Evolutionary conservation across 108 stramenopile genomes (phyloP).

Genomic region (Stephanodiscus triporus): DNA sequence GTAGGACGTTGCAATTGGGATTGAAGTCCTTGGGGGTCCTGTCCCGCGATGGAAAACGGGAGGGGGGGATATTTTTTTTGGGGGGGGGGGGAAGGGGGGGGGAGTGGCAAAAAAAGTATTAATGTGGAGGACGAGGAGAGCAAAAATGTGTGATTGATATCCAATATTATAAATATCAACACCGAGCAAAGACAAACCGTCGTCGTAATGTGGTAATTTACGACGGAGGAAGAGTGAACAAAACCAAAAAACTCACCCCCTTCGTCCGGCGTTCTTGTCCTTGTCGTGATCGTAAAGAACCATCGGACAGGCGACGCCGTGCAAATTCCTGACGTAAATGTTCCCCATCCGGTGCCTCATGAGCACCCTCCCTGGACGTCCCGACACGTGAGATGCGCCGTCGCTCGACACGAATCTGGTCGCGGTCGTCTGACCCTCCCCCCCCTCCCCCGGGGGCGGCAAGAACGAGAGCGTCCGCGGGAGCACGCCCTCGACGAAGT

Average conservation of each 20-base stretch:
- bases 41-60: too few species aligned
- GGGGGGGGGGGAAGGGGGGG: too few species aligned
- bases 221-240: too few species aligned
- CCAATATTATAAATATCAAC: too few species aligned
- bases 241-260: slow-evolving; percentile 2
- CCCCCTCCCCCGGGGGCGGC: background rate
- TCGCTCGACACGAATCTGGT: slow-evolving; percentile 9
- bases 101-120: too few species aligned
- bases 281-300: background rate
- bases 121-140: too few species aligned
- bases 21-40: slow-evolving; percentile 14
- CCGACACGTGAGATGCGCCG: slow-evolving; percentile 17
- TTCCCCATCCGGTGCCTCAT: slow-evolving; percentile 41
- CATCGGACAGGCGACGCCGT: slow-evolving; percentile 20
- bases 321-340: slow-evolving; percentile 28
- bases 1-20: slow-evolving; percentile 25
- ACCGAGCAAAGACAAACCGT: too few species aligned
- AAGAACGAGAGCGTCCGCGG: slow-evolving; percentile 17
- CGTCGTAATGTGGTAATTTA: too few species aligned
- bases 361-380: slow-evolving; percentile 20
- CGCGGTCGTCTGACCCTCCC: background rate
- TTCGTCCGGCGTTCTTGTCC: too few species aligned
- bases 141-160: too few species aligned
- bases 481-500: slow-evolving; percentile 4
- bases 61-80: too few species aligned